phyloP scores from a whole-genome alignment of 2,329 filamentous ascomycete species.

The Pseudogymnoascus sp. region DNA sequence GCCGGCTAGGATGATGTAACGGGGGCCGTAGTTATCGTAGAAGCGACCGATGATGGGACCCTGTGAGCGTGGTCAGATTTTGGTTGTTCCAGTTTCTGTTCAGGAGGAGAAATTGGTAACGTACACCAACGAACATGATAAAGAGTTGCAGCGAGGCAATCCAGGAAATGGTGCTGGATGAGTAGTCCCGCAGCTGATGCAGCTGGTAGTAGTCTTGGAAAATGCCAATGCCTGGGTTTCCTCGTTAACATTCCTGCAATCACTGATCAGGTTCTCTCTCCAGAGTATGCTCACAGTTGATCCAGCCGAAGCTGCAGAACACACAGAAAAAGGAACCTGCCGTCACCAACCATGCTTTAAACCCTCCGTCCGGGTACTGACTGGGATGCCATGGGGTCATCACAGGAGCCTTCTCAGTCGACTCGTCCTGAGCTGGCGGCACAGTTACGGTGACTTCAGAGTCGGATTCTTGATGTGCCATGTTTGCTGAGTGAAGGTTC shows the following conservation, averaged over 20 bases:
- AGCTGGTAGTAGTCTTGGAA: constrained; percentile 33
- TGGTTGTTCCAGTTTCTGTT: no score
- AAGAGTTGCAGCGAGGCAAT: constrained; percentile 41
- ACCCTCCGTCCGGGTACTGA: constrained; percentile 42
- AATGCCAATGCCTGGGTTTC: constrained; percentile 32
- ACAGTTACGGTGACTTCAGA: no score
- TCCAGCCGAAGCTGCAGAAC: constrained; percentile 41
- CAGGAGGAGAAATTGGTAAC: neutral
- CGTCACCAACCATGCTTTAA: constrained; percentile 48
- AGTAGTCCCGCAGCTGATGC: constrained; percentile 27
- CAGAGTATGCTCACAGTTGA: constrained; percentile 29
- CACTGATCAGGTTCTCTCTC: neutral
- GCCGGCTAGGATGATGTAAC: constrained; percentile 39
- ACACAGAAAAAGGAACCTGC: constrained; percentile 35
- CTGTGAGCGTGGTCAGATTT: no score
- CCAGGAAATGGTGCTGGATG: constrained; percentile 37
- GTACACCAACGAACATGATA: constrained; percentile 32
- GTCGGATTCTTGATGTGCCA: no score
- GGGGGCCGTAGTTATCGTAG: constrained; percentile 56
- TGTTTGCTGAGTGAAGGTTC: no score
- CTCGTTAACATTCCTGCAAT: constrained; percentile 8
- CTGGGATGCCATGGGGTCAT: neutral
- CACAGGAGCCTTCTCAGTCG: no score
- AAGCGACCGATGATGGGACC: constrained; percentile 55
- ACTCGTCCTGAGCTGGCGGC: no score